Conservation (phyloP, 805 yeast species). For the Metschnikowia santaceciliae region DNA sequence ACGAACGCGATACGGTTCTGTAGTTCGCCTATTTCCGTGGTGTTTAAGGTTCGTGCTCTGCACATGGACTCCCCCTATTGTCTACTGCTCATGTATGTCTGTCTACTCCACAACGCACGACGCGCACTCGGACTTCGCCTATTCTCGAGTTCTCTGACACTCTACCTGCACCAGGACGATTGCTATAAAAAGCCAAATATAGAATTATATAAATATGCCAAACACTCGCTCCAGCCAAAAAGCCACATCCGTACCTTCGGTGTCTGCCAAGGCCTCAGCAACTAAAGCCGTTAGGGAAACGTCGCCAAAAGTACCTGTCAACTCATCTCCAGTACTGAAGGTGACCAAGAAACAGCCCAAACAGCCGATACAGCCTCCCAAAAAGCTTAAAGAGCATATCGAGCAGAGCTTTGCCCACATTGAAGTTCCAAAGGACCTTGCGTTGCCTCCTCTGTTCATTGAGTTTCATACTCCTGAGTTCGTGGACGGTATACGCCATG, state of each 20-base stretch:
- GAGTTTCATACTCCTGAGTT: constrained; percentile 32
- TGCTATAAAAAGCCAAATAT: neutral
- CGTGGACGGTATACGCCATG: constrained; percentile 27
- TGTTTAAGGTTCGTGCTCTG: no score
- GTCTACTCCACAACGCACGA: neutral
- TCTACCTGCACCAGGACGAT: neutral
- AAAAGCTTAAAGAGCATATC: constrained; percentile 9
- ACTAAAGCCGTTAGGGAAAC: neutral
- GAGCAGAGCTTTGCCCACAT: constrained; percentile 13
- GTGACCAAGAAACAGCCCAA: neutral
- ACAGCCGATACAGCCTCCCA: neutral
- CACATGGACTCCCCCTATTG: neutral
- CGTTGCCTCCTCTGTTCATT: constrained; percentile 28
- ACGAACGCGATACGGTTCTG: no score
- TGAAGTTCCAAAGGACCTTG: constrained; percentile 12
- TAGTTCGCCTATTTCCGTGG: no score
- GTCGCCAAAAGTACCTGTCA: neutral
- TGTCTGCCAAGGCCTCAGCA: no score
- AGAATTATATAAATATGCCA: neutral
- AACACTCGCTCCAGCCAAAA: neutral
- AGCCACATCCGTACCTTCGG: neutral
- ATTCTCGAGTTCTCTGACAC: neutral
- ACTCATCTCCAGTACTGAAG: neutral
- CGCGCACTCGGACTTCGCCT: neutral
- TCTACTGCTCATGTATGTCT: neutral